Evolutionary conservation across 352 stramenopile species (phyloP), one percentile per base, ranked within the genome.

Genomic region (Phytophthora crassamura): DNA sequence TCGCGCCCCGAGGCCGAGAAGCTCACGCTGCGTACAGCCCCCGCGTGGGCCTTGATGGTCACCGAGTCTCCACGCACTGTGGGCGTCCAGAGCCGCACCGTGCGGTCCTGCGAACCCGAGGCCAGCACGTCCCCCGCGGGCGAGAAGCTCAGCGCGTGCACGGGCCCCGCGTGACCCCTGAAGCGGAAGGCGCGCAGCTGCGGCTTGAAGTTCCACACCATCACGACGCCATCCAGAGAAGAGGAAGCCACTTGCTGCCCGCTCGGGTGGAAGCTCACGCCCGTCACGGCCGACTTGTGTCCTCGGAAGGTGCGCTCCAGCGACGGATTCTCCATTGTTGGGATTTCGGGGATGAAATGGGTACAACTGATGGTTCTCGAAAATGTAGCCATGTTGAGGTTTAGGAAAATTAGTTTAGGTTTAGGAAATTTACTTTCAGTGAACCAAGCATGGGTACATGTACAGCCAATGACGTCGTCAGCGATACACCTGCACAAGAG

Each of bases 151-250:
- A 91, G 64, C 56, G 79, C 59, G 47, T 87, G 79, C n/a, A 98
- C 91, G 1, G 89, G 73, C 2, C 85, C 82, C n/a, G 82, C 79
- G 62, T 97, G 91, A 0, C 88, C 90, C 28, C 81, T 66, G 54
- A 88, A 96, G 34, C 84, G 81, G 70, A 92, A 97, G 46, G 90
- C 85, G 28, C 86, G 82, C 45, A 90, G 45, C 61, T 96, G 81
- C 40, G 84, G 86, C 18, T 79, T 78, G 69, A 97, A 98, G 73
- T 97, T 96, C 93, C 93, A 98, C 25, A 98, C 48, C 86, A 98
- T 97, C 33, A 98, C 85, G 25, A 69, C 74, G 38, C 85, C 80
- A 53, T 98, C 91, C 32, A 82, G 54, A 18, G 83, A 87, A 3
- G 72, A 75, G 3, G 89, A 97, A 25, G 86, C 89, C 43, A 98